Percentiles rank a stretch among this genome's conserved stretches.
phyloP scores from a whole-genome alignment of 352 stramenopile species.

The Globisporangium acanthophoron region DNA sequence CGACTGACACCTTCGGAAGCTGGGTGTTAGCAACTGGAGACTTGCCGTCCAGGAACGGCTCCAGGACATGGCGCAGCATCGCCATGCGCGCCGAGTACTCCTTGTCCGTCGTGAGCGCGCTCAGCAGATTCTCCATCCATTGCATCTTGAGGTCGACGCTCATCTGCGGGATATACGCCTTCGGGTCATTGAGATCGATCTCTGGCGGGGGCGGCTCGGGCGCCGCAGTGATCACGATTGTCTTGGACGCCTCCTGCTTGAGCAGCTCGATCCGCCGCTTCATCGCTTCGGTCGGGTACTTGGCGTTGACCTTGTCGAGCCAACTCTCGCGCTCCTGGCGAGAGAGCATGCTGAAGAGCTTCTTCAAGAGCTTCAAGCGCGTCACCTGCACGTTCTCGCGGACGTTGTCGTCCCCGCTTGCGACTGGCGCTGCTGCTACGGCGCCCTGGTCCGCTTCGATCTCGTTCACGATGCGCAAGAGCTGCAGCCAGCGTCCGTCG shows the following conservation, averaged over 20 bases:
- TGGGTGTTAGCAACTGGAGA: constrained; percentile 3
- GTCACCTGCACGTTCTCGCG: constrained; percentile 22
- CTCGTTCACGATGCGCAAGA: constrained; percentile 34
- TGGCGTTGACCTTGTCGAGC: constrained; percentile 45
- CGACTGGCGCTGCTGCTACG: background rate
- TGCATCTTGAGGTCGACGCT: constrained; percentile 50
- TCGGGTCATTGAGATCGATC: constrained; percentile 29
- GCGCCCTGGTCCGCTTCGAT: constrained; percentile 20
- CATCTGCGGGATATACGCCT: constrained; percentile 27
- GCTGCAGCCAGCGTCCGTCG: constrained; percentile 37
- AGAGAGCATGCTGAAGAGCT: constrained; percentile 47
- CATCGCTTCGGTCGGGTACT: constrained; percentile 34
- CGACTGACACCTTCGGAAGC: constrained; percentile 10
- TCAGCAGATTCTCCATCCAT: constrained; percentile 52
- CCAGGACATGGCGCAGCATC: constrained; percentile 41
- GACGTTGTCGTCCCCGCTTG: background rate
- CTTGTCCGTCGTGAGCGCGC: constrained; percentile 29
- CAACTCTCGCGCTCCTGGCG: constrained; percentile 39
- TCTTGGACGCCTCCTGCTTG: constrained; percentile 16
- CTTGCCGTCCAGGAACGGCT: constrained; percentile 44
- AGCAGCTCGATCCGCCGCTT: constrained; percentile 22
- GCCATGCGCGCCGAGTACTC: constrained; percentile 37
- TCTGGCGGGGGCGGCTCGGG: constrained; percentile 2
- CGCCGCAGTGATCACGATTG: background rate
- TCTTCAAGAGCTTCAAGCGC: constrained; percentile 46